Conservation (phyloP, 2,329 filamentous ascomycete species). For the Stachybotrys elegans region DNA sequence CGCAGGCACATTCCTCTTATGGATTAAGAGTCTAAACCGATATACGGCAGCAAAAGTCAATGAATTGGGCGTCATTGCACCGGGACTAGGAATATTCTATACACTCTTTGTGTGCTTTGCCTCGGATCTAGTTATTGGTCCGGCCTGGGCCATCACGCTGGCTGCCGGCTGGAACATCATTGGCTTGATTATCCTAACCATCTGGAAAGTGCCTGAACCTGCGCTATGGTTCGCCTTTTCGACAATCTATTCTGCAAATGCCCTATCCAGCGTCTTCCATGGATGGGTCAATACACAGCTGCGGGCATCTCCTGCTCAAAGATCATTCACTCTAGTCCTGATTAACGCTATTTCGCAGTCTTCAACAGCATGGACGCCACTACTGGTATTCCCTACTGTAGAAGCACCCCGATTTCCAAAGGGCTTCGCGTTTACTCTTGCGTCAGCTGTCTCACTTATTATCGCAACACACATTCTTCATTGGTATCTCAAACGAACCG, state of each 20-base stretch:
- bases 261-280: slow-evolving; percentile 50
- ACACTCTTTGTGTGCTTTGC: slow-evolving; percentile 48
- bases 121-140: slow-evolving; percentile 47
- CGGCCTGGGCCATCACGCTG: slow-evolving; percentile 49
- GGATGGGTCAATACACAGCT: slow-evolving; percentile 51
- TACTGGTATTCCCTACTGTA: slow-evolving; percentile 44
- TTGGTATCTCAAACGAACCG: slow-evolving; percentile 8
- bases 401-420: slow-evolving; percentile 37
- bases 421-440: slow-evolving; percentile 33
- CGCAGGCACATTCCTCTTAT: slow-evolving; percentile 48
- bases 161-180: slow-evolving; percentile 45
- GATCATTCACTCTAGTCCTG: slow-evolving; percentile 43
- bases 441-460: slow-evolving; percentile 25
- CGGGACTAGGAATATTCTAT: slow-evolving; percentile 53
- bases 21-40: slow-evolving; percentile 50
- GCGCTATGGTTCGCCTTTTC: slow-evolving; percentile 27
- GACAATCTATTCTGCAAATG: slow-evolving; percentile 42
- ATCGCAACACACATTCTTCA: slow-evolving; percentile 17
- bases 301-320: slow-evolving; percentile 38
- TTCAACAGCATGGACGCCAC: slow-evolving; percentile 50
- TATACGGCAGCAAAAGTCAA: slow-evolving; percentile 43
- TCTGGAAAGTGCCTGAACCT: slow-evolving; percentile 51
- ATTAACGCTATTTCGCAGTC: slow-evolving; percentile 49
- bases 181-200: slow-evolving; percentile 45
- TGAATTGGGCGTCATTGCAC: slow-evolving; percentile 45